Conservation (phyloP, 2,329 filamentous ascomycete genomes). For the Colletotrichum tabaci region DNA sequence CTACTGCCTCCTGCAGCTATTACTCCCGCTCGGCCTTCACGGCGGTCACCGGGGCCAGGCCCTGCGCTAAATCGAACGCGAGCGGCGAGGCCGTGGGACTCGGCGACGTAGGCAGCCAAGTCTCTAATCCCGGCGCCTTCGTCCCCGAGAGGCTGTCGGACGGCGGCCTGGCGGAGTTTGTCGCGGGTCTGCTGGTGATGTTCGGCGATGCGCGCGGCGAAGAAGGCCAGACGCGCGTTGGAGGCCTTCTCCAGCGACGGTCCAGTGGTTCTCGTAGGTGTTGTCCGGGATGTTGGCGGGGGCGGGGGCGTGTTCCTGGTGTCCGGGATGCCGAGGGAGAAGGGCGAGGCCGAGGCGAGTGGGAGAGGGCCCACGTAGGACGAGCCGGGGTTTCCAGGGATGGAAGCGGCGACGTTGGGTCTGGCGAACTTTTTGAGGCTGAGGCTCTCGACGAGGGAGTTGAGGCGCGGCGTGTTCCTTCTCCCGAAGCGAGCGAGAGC, state of each 20-base stretch:
- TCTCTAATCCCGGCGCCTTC: neutral
- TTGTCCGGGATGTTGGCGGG: neutral
- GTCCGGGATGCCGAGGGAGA: neutral
- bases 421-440: too few relatives aligned
- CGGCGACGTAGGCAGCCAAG: constrained; percentile 1
- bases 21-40: neutral
- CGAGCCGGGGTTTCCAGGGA: neutral
- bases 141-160: neutral
- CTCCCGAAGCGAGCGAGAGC: neutral
- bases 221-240: neutral
- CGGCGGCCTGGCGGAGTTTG: constrained; percentile 23
- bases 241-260: neutral
- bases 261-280: neutral
- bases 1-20: too few relatives aligned
- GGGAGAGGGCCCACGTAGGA: neutral
- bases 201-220: neutral
- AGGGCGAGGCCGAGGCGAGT: neutral
- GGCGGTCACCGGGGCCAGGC: neutral
- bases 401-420: neutral
- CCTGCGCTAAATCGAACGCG: neutral
- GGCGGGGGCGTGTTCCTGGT: neutral
- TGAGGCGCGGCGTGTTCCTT: constrained; percentile 22
- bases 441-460: constrained; percentile 8
- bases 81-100: neutral
- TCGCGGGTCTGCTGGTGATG: constrained; percentile 6